Percentiles rank a stretch among this genome's conserved stretches.
Evolutionary conservation across 176 grass and related monocot species (phyloP).

Genomic region (Oryza coarctata): DNA sequence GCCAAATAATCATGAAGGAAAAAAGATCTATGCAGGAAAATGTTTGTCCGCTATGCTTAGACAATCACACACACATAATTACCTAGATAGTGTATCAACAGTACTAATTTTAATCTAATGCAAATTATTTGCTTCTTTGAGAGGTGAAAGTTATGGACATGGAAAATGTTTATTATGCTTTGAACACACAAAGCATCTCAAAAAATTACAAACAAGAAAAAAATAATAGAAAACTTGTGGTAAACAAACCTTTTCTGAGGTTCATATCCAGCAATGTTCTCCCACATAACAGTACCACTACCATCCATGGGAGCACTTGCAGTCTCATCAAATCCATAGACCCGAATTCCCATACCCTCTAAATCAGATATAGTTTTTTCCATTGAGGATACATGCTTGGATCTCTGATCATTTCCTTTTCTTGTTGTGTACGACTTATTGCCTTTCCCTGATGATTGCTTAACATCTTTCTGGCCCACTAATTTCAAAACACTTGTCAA

Average conservation of each 20-base stretch:
- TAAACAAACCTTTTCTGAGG: slow-evolving; percentile 73
- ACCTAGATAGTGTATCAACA: background rate
- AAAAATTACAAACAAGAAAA: background rate
- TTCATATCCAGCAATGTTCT: slow-evolving; percentile 89
- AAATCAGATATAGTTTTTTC: slow-evolving; percentile 86
- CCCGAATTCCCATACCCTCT: slow-evolving; percentile 81
- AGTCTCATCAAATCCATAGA: slow-evolving; percentile 83
- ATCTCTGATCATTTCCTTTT: slow-evolving; percentile 55
- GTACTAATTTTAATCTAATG: background rate
- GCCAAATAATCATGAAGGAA: background rate
- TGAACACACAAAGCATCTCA: background rate
- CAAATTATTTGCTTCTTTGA: slow-evolving; percentile 10
- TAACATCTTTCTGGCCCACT: slow-evolving; percentile 59
- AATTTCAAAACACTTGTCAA: slow-evolving; percentile 66
- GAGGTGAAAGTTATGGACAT: no score
- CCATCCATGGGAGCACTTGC: slow-evolving; percentile 74
- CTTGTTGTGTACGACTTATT: slow-evolving; percentile 29
- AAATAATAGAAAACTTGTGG: background rate
- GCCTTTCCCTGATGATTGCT: slow-evolving; percentile 50
- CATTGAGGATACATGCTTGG: slow-evolving; percentile 52
- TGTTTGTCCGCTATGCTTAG: background rate
- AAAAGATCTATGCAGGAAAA: background rate
- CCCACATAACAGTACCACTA: slow-evolving; percentile 74
- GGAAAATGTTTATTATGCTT: background rate
- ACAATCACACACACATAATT: slow-evolving; percentile 5